phyloP scores from a whole-genome alignment of 371 early-diverging fungal genomes.

The Globomyces sp. region DNA sequence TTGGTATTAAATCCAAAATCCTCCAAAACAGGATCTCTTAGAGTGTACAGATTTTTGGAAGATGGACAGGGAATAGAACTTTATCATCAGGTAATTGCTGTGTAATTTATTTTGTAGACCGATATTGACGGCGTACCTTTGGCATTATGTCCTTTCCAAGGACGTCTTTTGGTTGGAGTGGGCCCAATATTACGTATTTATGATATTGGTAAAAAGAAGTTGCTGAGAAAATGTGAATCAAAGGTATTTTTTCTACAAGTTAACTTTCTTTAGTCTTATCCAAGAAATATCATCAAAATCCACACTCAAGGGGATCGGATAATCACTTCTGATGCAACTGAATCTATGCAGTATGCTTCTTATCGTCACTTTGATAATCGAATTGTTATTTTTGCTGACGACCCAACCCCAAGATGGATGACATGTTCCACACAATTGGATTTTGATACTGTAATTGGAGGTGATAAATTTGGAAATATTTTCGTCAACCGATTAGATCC shows the following conservation, averaged over 20 bases:
- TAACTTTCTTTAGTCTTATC: conserved; percentile 52
- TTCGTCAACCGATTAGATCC: conserved; percentile 73
- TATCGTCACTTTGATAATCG: conserved; percentile 75
- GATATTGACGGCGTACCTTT: conserved; percentile 82
- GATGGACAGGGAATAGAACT: conserved; percentile 68
- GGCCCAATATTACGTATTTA: conserved; percentile 88
- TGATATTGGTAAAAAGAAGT: conserved; percentile 86
- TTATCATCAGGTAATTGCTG: conserved; percentile 63
- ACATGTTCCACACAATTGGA: conserved; percentile 80
- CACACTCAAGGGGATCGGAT: conserved; percentile 86
- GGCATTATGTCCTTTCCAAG: conserved; percentile 85
- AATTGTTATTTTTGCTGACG: conserved; percentile 89
- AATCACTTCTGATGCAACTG: conserved; percentile 81
- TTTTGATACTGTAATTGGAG: conserved; percentile 89
- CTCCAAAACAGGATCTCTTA: conserved; percentile 69
- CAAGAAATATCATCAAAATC: conserved; percentile 67
- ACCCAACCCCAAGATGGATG: conserved; percentile 86
- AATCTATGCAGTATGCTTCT: conserved; percentile 77
- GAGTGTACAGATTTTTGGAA: conserved; percentile 67
- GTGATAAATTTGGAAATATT: conserved; percentile 96
- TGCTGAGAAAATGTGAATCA: conserved; percentile 88
- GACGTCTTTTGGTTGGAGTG: conserved; percentile 83
- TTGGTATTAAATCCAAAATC: conserved; percentile 69
- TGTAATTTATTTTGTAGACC: conserved; percentile 46
- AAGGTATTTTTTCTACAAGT: conserved; percentile 39